Evolutionary conservation across 192 early-diverging fungal species (phyloP).

Genomic region (Mortierella alpina): DNA sequence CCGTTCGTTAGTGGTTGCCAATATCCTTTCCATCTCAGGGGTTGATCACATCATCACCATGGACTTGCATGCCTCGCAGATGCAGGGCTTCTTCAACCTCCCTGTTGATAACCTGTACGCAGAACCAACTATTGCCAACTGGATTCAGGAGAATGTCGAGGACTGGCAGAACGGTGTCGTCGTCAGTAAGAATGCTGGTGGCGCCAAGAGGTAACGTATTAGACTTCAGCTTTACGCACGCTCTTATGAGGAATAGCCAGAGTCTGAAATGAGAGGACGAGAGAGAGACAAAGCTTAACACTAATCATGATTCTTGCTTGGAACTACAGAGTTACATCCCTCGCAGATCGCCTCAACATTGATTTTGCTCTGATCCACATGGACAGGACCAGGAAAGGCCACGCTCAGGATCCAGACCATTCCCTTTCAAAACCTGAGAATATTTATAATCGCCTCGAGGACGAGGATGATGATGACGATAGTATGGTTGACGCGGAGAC

Average conservation of each 20-base stretch:
- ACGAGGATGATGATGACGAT: constrained; percentile 62
- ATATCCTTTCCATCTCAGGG: constrained; percentile 93
- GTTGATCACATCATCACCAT: constrained; percentile 99
- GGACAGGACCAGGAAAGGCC: constrained; percentile 71
- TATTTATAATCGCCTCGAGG: constrained; percentile 46
- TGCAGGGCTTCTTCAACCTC: constrained; percentile 96
- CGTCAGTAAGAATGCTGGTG: constrained; percentile 95
- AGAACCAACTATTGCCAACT: constrained; percentile 89
- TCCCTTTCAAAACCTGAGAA: constrained; percentile 37
- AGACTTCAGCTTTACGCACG: not conserved
- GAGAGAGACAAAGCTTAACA: not conserved
- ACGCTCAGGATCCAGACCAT: constrained; percentile 27
- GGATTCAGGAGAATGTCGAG: constrained; percentile 83
- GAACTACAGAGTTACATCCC: constrained; percentile 81
- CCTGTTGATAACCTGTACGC: constrained; percentile 96
- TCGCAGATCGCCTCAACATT: constrained; percentile 93
- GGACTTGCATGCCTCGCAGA: constrained; percentile 94
- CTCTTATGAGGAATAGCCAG: no score
- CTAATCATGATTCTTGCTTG: not conserved
- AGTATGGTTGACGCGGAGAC: constrained; percentile 51
- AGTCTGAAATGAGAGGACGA: not conserved
- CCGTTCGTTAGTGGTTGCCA: constrained; percentile 79
- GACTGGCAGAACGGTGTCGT: constrained; percentile 81
- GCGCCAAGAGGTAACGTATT: constrained; percentile 82
- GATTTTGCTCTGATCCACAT: constrained; percentile 98